Conservation (phyloP, 495 filamentous ascomycete species). For the Aspergillus steynii region DNA sequence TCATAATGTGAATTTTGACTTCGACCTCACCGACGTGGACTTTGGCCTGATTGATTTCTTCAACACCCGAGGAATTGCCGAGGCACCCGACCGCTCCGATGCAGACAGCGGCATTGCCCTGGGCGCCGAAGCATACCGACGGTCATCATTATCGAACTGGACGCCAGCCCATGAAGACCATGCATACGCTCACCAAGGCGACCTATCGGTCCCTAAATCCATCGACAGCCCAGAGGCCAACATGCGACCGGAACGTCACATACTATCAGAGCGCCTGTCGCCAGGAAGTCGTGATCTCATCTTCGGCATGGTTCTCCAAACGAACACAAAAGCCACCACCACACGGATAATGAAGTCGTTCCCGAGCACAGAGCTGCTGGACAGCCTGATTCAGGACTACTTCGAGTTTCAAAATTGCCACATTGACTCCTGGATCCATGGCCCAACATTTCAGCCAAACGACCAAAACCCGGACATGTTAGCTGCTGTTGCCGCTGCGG, state of each 20-base stretch:
- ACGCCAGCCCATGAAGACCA: conserved; percentile 50
- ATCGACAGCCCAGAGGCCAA: conserved; percentile 31
- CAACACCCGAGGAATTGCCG: conserved; percentile 44
- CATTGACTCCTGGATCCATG: conserved; percentile 59
- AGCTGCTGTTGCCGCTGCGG: conserved; percentile 53
- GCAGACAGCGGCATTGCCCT: conserved; percentile 29
- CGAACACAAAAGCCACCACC: conserved; percentile 45
- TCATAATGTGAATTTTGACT: conserved; percentile 49
- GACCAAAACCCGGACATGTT: conserved; percentile 56
- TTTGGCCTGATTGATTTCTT: conserved; percentile 59
- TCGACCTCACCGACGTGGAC: conserved; percentile 62
- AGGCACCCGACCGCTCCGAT: conserved; percentile 19
- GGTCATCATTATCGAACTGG: conserved; percentile 56
- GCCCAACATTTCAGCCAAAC: conserved; percentile 53
- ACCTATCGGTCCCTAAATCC: conserved; percentile 50
- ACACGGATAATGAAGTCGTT: conserved; percentile 57
- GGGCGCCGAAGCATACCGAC: conserved; percentile 40
- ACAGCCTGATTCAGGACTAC: conserved; percentile 61
- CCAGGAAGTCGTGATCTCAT: conserved; percentile 54
- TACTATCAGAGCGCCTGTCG: conserved; percentile 38
- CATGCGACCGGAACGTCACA: conserved; percentile 22
- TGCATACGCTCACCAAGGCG: conserved; percentile 52
- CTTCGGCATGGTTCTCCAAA: conserved; percentile 57
- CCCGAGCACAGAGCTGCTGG: conserved; percentile 58
- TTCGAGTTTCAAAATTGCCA: conserved; percentile 51